Evolutionary conservation across 2,329 filamentous ascomycete genomes (phyloP), one percentile per base, ranked within the genome.

Genomic region (Diatrype stigma): DNA sequence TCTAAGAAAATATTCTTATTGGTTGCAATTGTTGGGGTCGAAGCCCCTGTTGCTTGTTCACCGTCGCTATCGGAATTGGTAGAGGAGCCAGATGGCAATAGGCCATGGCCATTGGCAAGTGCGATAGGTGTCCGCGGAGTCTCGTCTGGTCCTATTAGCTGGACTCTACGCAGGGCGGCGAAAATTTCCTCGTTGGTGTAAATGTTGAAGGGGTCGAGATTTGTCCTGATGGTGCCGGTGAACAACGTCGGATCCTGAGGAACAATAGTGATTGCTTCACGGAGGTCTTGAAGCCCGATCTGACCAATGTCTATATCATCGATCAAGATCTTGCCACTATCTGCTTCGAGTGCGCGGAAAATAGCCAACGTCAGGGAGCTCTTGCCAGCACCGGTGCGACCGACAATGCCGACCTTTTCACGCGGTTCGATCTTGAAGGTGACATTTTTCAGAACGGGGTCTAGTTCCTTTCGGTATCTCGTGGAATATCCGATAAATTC

Each of bases 1-100:
- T 96, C 92, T 42, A 87, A 78, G 80, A 99, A 97, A 52, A 96
- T 76, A 68, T 97, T 99, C 73, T 95, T 96, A 78, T 99, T 99
- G 49, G 89, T 86, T 16, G 80, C 69, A 23, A 44, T 12, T 8
- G 80, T 66, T 3, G 70, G 51, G 4, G 65, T 63, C 19, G 61
- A 56, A 16, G 61, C 53, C 28, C 57, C 60, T 35, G 53, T 52
- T 12, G 52, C 48, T 38, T 60, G 52, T 1, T 58, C 46, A 37
- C 30, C 49, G 19, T 48, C 45, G 6, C 16, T 19, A 21, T 22
- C 22, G 26, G 40, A 14, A 37, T 47, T 48, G 28, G 12, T 49
- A 6, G 45, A 42, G 7, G 52, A 12, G 22, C 44, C 44, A 38
- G 58, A 53, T 2, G 51, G 48, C 28, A 54, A 32, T 26, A 53